Conservation (phyloP, 2,329 filamentous ascomycete genomes). For the Ceratocystis cubensis region DNA sequence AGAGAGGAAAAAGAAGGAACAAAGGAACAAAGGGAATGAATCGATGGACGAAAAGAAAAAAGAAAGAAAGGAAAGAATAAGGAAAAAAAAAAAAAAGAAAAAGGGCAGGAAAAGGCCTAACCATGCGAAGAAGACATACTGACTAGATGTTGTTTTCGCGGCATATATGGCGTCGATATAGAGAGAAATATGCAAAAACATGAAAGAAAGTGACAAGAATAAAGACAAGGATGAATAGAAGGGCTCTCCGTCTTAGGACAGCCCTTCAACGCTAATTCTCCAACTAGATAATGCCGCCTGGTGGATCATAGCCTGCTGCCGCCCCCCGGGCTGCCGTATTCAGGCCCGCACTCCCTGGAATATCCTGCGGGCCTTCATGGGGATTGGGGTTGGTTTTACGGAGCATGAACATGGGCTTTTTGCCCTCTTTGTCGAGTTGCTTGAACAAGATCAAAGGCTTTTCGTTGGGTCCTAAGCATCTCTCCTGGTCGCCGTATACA, state of each 20-base stretch:
- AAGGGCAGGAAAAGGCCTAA: background rate
- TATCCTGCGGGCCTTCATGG: constrained; percentile 34
- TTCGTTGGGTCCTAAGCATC: constrained; percentile 81
- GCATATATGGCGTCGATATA: constrained; percentile 3
- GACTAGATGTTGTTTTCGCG: background rate
- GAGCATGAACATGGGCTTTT: constrained; percentile 99
- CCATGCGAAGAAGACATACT: constrained; percentile 1
- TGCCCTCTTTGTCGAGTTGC: constrained; percentile 88
- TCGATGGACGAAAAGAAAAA: background rate
- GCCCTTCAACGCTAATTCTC: background rate
- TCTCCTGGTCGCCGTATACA: constrained; percentile 95
- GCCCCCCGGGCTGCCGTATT: constrained; percentile 35
- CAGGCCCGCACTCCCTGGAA: constrained; percentile 43
- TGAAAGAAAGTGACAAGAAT: background rate
- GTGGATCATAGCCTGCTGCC: constrained; percentile 42
- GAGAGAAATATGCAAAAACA: background rate
- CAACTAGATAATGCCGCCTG: constrained; percentile 45
- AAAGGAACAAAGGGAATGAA: constrained; percentile 1
- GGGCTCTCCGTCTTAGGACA: background rate
- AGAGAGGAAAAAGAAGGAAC: background rate
- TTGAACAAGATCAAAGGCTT: constrained; percentile 94
- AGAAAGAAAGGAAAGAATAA: background rate
- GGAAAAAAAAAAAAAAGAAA: background rate
- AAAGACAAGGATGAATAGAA: background rate
- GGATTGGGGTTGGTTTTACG: constrained; percentile 50